Conservation (phyloP, 192 early-diverging fungal genomes). For the Phycomyces nitens region DNA sequence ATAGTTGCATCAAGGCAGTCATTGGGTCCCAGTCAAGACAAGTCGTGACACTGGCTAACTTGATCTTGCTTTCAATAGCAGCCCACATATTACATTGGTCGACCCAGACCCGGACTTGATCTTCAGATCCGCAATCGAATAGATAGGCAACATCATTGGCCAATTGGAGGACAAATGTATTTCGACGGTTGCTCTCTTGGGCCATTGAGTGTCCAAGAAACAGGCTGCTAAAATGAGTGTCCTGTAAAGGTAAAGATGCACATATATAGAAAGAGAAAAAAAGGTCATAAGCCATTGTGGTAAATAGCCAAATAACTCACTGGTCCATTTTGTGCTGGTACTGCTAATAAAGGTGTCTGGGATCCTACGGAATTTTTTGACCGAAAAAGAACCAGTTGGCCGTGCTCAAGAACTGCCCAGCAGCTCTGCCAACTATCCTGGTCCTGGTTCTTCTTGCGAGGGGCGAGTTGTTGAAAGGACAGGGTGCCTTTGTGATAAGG, state of each 20-base stretch:
- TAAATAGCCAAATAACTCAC: too few species aligned
- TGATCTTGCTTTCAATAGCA: slow-evolving; percentile 12
- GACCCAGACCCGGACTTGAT: slow-evolving; percentile 6
- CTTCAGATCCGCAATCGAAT: slow-evolving; percentile 18
- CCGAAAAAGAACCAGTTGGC: neutral
- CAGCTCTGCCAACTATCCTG: slow-evolving; percentile 13
- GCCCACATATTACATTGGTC: slow-evolving; percentile 13
- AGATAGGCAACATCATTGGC: neutral
- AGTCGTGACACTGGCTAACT: neutral
- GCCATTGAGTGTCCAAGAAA: slow-evolving; percentile 7
- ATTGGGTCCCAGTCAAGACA: neutral
- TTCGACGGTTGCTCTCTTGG: too few species aligned
- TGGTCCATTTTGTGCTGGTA: too few species aligned
- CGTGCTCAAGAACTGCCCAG: slow-evolving; percentile 19
- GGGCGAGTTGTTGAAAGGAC: slow-evolving; percentile 1
- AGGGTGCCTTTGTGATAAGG: slow-evolving; percentile 20
- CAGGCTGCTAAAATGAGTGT: neutral
- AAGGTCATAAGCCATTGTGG: too few species aligned
- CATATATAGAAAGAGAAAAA: too few species aligned
- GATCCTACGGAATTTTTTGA: too few species aligned
- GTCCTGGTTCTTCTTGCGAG: too few species aligned
- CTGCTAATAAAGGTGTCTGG: too few species aligned
- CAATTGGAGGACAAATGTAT: slow-evolving; percentile 7
- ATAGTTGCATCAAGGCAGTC: neutral
- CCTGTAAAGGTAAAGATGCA: too few species aligned